phyloP scores from a whole-genome alignment of 1,284 basidiomycete genomes.

The Heimioporus retisporus region DNA sequence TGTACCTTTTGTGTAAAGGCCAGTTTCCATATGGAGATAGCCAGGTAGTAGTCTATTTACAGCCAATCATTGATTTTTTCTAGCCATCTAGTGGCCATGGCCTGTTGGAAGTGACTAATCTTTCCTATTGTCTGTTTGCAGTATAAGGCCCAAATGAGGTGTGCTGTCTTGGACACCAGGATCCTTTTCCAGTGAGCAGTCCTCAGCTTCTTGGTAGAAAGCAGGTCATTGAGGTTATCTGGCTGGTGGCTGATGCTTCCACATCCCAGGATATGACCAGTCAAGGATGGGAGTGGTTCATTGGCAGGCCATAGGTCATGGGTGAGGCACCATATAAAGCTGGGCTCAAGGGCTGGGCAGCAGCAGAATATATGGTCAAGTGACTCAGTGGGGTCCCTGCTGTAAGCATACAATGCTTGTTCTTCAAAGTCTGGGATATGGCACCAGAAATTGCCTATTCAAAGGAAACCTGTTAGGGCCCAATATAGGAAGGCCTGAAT shows the following conservation, averaged over 20 bases:
- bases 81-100: neutral
- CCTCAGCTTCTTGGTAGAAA: no score
- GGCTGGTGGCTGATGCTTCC: neutral
- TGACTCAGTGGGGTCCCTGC: neutral
- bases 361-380: neutral
- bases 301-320: neutral
- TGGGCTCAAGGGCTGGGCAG: neutral
- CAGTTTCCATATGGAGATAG: no score
- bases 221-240: no score
- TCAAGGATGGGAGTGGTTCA: neutral
- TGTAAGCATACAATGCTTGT: neutral
- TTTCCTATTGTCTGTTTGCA: neutral
- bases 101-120: no score
- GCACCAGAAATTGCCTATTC: neutral
- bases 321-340: neutral
- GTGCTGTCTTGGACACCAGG: neutral
- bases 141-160: constrained; percentile 1
- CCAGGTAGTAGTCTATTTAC: no score
- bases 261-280: neutral
- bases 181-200: neutral
- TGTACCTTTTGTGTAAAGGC: neutral
- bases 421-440: neutral
- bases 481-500: neutral
- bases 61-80: neutral
- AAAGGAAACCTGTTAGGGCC: neutral